phyloP scores from a whole-genome alignment of 768 basidiomycete genomes.

The Hygrocybe punicea region DNA sequence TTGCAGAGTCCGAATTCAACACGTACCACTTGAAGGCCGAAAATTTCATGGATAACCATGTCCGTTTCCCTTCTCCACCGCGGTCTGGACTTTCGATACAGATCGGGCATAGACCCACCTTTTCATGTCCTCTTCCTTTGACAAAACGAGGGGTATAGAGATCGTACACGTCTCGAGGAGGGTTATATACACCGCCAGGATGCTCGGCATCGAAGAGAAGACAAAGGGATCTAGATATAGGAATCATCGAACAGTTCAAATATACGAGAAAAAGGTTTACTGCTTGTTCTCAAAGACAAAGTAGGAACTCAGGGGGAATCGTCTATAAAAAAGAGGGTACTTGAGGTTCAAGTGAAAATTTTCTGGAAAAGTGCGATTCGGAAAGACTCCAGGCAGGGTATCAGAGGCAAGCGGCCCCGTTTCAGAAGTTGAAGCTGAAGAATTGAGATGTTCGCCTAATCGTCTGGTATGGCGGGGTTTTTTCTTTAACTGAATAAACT shows the following conservation, averaged over 20 bases:
- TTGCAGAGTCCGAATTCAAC: not conserved
- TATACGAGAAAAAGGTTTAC: conserved; percentile 32
- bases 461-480: not conserved
- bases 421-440: not conserved
- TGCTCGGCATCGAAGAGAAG: conserved; percentile 21
- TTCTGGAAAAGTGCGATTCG: conserved; percentile 51
- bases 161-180: conserved; percentile 58
- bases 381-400: conserved; percentile 17
- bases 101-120: conserved; percentile 75
- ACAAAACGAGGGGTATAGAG: conserved; percentile 79
- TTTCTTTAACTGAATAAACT: not conserved
- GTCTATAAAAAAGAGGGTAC: conserved; percentile 65
- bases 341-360: conserved; percentile 43
- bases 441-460: not conserved
- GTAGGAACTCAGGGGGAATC: conserved; percentile 64
- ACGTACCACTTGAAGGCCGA: conserved; percentile 79
- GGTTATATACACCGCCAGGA: conserved; percentile 56
- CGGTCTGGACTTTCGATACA: conserved; percentile 59
- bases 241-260: not conserved
- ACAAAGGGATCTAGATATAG: not conserved
- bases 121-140: conserved; percentile 61
- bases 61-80: conserved; percentile 58
- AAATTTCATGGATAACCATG: conserved; percentile 78
- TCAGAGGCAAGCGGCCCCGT: not conserved
- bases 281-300: conserved; percentile 37